phyloP scores from a whole-genome alignment of 2,329 filamentous ascomycete species.

The Nemania sp. region DNA sequence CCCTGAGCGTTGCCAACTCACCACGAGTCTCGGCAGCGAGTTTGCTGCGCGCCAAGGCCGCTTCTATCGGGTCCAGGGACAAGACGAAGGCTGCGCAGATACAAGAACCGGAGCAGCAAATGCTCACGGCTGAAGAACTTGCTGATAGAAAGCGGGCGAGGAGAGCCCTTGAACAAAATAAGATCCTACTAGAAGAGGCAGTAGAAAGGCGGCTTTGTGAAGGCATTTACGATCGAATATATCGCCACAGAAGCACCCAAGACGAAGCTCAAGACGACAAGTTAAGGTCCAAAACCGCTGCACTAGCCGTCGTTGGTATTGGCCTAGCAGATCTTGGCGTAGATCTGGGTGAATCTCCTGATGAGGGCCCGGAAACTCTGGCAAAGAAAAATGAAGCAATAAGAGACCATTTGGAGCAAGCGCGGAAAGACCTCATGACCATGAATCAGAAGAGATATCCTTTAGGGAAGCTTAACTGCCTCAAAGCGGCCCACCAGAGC shows the following conservation, averaged over 20 bases:
- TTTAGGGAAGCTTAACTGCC: conserved; percentile 84
- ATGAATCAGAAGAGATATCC: conserved; percentile 92
- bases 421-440: conserved; percentile 70
- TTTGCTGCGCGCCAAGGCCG: conserved; percentile 59
- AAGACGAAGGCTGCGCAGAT: conserved; percentile 48
- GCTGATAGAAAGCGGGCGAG: conserved; percentile 78
- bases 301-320: conserved; percentile 88
- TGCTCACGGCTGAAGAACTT: conserved; percentile 88
- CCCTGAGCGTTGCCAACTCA: conserved; percentile 58
- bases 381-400: conserved; percentile 70
- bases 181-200: conserved; percentile 80
- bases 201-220: conserved; percentile 87
- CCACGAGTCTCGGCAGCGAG: conserved; percentile 61
- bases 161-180: conserved; percentile 77
- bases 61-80: conserved; percentile 58
- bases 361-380: conserved; percentile 60
- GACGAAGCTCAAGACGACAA: conserved; percentile 96
- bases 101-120: conserved; percentile 69
- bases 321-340: conserved; percentile 83
- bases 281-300: conserved; percentile 89
- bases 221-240: conserved; percentile 84
- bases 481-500: conserved; percentile 87
- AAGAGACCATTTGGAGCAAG: conserved; percentile 70
- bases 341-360: conserved; percentile 64
- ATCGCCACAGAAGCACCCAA: conserved; percentile 86